A percentile compares a stretch with the other conserved stretches of the same genome.
Conservation (phyloP, 257 asterid genomes). For the Solanum rostratum region DNA sequence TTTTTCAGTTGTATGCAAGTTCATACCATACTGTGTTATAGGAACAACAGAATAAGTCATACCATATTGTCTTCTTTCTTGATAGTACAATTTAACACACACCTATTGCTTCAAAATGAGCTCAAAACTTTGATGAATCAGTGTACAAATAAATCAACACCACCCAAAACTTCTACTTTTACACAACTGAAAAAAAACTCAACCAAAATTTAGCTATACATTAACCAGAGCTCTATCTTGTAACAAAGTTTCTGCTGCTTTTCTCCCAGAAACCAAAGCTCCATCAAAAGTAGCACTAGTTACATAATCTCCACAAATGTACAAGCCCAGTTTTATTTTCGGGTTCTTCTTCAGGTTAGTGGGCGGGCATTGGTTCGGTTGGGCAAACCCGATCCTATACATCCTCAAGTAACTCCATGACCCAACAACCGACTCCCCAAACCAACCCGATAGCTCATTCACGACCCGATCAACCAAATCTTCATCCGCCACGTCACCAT, state of each 20-base stretch:
- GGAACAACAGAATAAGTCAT: not conserved
- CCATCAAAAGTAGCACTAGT: conserved; percentile 91
- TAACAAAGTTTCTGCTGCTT: conserved; percentile 77
- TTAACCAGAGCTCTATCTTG: conserved; percentile 31
- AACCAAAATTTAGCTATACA: conserved; percentile 13
- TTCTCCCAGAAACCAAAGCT: conserved; percentile 84
- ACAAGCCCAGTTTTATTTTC: conserved; percentile 42
- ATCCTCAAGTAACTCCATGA: conserved; percentile 60
- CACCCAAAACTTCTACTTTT: not conserved
- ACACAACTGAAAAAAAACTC: not conserved
- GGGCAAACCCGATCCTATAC: conserved; percentile 69
- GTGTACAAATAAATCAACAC: not conserved
- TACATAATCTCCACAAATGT: conserved; percentile 82
- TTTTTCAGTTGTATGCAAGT: not conserved
- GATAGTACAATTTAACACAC: not conserved
- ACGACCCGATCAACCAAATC: conserved; percentile 49
- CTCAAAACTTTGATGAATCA: not conserved
- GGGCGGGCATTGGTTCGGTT: conserved; percentile 88
- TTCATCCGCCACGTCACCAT: conserved; percentile 35
- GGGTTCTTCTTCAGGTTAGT: conserved; percentile 68
- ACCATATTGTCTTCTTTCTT: not conserved
- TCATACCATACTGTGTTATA: not conserved
- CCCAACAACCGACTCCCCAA: conserved; percentile 42
- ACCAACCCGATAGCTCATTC: conserved; percentile 68
- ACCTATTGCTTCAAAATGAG: not conserved